Base-by-base conservation (phyloP, 106 monocot genomes). In the Ottelia alismoides region DNA sequence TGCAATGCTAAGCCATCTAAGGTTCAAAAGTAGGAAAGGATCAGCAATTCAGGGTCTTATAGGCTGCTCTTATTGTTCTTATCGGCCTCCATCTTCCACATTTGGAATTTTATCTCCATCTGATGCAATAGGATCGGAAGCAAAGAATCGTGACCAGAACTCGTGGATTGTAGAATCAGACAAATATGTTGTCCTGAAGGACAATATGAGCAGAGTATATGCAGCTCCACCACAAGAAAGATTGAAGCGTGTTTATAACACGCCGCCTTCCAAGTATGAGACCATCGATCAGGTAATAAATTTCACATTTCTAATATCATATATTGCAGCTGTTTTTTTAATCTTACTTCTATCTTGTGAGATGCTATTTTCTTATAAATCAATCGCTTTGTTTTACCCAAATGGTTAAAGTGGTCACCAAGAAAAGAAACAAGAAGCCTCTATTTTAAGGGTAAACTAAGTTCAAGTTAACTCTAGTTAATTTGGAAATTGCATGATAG, bases 261-360 rank as follows among this genome's bases (percentile, higher is more conserved):
- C 92, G 17, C 61, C 80, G 35, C 93, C 83, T 9, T 88, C 93
- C 11, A 84, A 88, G 28, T 93, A 65, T 45, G 73, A 78, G 56
- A 88, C 88, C 20, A 78, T 93, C 29, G 88, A 93, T 68, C 73
- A 78, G 78, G 88, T 93, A n/a, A n/a, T n/a, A n/a, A n/a, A n/a
- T n/a, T n/a, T n/a, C n/a, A n/a, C n/a, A n/a, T n/a, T n/a, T n/a
- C n/a, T n/a, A n/a, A n/a, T n/a, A n/a, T n/a, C n/a, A n/a, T n/a
- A n/a, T n/a, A n/a, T n/a, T n/a, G n/a, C n/a, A n/a, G n/a, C n/a
- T n/a, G n/a, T n/a, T n/a, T n/a, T n/a, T n/a, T n/a, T n/a, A n/a
- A n/a, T n/a, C n/a, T n/a, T n/a, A n/a, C n/a, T n/a, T n/a, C n/a
- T n/a, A n/a, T n/a, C n/a, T n/a, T n/a, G n/a, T n/a, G n/a, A n/a